These are phyloP conservation scores for Trichosporon coremiiforme DNA, from an alignment of 1,284 basidiomycete species.

Conservation along the genomic window DNA sequence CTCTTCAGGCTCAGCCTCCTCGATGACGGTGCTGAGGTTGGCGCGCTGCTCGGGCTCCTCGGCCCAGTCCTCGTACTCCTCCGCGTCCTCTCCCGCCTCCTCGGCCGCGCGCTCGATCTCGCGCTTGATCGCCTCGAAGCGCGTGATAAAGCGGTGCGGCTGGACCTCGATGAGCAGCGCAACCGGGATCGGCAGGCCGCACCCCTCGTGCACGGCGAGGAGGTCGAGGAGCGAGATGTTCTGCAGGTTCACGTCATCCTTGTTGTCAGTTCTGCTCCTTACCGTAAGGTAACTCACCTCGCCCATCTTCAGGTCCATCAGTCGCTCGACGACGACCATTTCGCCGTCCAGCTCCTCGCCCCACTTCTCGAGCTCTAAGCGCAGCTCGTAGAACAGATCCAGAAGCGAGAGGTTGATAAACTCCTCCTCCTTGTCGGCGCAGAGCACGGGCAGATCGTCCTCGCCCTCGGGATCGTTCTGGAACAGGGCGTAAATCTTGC, in stretches of 20 bases:
- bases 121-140: conserved; percentile 48
- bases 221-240: conserved; percentile 49
- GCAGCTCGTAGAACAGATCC: conserved; percentile 39
- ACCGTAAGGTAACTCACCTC: conserved; percentile 61
- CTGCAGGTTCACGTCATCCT: conserved; percentile 49
- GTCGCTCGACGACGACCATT: conserved; percentile 45
- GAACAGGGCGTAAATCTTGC: conserved; percentile 3
- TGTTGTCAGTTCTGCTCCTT: conserved; percentile 16
- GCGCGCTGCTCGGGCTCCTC: conserved; percentile 20
- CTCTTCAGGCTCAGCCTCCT: neutral
- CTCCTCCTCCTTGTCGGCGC: conserved; percentile 31
- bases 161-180: conserved; percentile 44
- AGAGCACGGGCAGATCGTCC: conserved; percentile 3
- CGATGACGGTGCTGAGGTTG: neutral
- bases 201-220: conserved; percentile 44
- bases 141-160: conserved; percentile 46
- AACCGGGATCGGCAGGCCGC: conserved; percentile 47
- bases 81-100: neutral
- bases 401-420: conserved; percentile 40
- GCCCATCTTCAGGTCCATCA: conserved; percentile 66
- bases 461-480: conserved; percentile 7
- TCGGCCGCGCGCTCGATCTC: conserved; percentile 33
- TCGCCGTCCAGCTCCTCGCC: conserved; percentile 33
- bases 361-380: conserved; percentile 36
- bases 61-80: conserved; percentile 15